A percentile compares a stretch with the other conserved stretches of the same genome.
Conservation (phyloP, 345 rosid species). For the Viola odorata region DNA sequence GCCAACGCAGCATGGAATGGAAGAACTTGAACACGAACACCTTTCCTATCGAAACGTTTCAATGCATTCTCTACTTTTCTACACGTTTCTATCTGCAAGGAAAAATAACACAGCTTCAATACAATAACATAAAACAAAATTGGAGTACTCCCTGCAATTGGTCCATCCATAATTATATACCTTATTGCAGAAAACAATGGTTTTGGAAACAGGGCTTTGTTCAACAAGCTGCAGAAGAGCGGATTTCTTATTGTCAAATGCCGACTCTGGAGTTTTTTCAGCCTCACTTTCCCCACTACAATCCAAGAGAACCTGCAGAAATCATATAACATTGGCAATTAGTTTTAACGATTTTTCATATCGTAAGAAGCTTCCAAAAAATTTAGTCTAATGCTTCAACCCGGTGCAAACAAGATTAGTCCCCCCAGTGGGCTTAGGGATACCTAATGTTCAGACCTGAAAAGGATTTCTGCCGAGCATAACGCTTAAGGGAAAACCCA, state of each 20-base stretch:
- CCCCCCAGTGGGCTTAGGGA: no score
- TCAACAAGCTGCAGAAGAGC: constrained; percentile 71
- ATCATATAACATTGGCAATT: constrained; percentile 8
- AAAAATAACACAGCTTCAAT: not conserved
- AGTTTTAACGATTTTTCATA: constrained; percentile 3
- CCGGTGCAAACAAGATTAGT: no score
- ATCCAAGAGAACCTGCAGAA: constrained; percentile 70
- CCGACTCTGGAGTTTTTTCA: constrained; percentile 59
- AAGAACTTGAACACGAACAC: constrained; percentile 41
- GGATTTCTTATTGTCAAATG: constrained; percentile 71
- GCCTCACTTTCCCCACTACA: constrained; percentile 74
- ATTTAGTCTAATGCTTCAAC: not conserved
- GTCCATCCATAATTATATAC: constrained; percentile 19
- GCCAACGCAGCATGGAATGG: constrained; percentile 86
- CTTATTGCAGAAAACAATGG: constrained; percentile 89
- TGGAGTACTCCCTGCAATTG: not conserved
- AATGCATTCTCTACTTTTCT: constrained; percentile 87
- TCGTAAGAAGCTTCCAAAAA: not conserved
- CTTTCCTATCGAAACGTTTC: constrained; percentile 71
- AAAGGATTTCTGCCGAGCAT: not conserved
- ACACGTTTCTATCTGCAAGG: constrained; percentile 83
- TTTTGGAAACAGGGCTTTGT: constrained; percentile 56
- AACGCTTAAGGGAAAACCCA: not conserved
- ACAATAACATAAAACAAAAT: not conserved
- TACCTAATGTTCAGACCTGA: not conserved